Base-by-base conservation (phyloP, 163 green algal genomes). In the Picocystis sp. region DNA sequence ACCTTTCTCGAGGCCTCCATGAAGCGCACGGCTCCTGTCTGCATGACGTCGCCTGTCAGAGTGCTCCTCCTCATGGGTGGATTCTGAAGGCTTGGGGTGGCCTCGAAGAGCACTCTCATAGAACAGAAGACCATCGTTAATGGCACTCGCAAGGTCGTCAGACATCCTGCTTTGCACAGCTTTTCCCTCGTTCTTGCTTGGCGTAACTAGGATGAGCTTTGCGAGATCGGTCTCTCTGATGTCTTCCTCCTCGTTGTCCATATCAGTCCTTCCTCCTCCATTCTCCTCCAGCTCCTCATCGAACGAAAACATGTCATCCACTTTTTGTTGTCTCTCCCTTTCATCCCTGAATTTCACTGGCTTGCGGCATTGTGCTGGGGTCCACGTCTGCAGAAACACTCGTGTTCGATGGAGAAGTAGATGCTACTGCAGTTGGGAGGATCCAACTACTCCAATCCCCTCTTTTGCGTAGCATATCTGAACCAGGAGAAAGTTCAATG, bases 121-220 rank as follows among this genome's bases (percentile, higher is more conserved):
- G n/a, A 81, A 65, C 25, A 78, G 76, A 51, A 93, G 72, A 0
- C 83, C 83, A 52, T 93, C 83, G 35, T 86, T 80, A 60, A 93
- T 92, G 1, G 86, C 71, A 22, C 41, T 52, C 0, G 71, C 61
- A 58, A 76, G 56, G 43, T 82, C 74, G 15, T 54, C 57, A 15
- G 21, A 29, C 35, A 55, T 34, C 56, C 5, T 50, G 47, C 41
- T 61, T 59, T n/a, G 52, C 33, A 3, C 24, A 51, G 33, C 52
- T 56, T 44, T 47, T 61, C 22, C 47, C 34, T 22, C 47, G 17
- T 25, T 43, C 46, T 25, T 50, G 13, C 51, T 58, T 49, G 74
- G 76, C 12, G 73, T 83, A 45, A 92, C 71, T 46, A 92, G 71
- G 38, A 87, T 82, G n/a, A 89, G 65, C 61, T 82, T 82, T 34